These are phyloP conservation scores for Euphorbia celastroides DNA, from an alignment of 441 rosid species.

Conservation along the genomic window DNA sequence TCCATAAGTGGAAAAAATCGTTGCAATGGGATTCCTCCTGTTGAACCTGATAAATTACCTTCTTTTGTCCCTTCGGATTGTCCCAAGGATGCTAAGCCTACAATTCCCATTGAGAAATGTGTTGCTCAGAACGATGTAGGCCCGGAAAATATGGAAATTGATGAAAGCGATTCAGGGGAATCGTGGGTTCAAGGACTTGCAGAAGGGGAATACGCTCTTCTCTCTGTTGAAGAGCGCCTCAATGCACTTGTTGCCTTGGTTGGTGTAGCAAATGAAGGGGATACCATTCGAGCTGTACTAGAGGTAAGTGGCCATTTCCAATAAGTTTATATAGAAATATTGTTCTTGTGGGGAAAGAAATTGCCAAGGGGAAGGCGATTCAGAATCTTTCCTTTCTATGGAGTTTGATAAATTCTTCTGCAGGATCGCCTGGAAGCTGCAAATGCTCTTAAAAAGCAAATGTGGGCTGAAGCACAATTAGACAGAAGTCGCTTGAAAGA, in stretches of 20 bases:
- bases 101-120: conserved; percentile 27
- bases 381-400: background rate
- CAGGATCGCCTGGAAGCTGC: conserved; percentile 93
- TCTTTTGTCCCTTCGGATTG: conserved; percentile 33
- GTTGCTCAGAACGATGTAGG: conserved; percentile 24
- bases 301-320: conserved; percentile 47
- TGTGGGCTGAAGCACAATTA: conserved; percentile 89
- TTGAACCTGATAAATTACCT: conserved; percentile 33
- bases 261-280: conserved; percentile 74
- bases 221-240: conserved; percentile 75
- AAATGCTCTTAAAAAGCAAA: conserved; percentile 78
- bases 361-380: background rate
- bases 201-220: conserved; percentile 75
- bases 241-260: conserved; percentile 68
- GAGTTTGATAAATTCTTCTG: conserved; percentile 20
- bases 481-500: conserved; percentile 77
- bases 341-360: background rate
- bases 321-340: conserved; percentile 14
- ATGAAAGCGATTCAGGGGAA: conserved; percentile 60
- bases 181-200: conserved; percentile 81
- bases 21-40: conserved; percentile 29
- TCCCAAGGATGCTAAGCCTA: conserved; percentile 32
- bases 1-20: conserved; percentile 38
- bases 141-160: conserved; percentile 44
- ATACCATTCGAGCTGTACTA: conserved; percentile 52